A percentile compares a stretch with the other conserved stretches of the same genome.
These are phyloP conservation scores for Erodium texanum DNA, from an alignment of 441 rosid species.

Conservation along the genomic window DNA sequence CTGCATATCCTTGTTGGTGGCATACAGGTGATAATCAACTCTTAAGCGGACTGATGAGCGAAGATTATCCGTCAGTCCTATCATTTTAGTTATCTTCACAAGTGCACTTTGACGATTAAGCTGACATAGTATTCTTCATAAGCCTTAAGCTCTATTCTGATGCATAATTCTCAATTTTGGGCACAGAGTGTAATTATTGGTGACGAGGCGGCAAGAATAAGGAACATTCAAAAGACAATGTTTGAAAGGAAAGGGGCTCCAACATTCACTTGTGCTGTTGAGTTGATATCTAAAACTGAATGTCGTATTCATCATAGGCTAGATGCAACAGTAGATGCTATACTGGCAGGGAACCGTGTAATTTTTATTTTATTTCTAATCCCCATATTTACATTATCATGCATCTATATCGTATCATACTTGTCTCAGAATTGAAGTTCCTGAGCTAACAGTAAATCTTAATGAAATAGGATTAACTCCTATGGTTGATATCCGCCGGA, in stretches of 20 bases:
- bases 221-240: conserved; percentile 92
- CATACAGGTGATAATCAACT: conserved; percentile 51
- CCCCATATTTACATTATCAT: background rate
- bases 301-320: conserved; percentile 75
- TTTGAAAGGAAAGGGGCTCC: conserved; percentile 93
- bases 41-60: too few species aligned
- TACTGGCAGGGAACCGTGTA: conserved; percentile 51
- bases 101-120: conserved; percentile 2
- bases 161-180: conserved; percentile 17
- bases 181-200: conserved; percentile 92
- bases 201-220: conserved; percentile 80
- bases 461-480: conserved; percentile 55
- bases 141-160: background rate
- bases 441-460: background rate
- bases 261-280: conserved; percentile 79
- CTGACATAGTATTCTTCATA: background rate
- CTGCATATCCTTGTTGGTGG: conserved; percentile 85
- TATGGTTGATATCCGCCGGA: conserved; percentile 61
- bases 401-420: too few species aligned
- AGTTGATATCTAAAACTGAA: conserved; percentile 72
- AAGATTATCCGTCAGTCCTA: conserved; percentile 4
- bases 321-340: conserved; percentile 85
- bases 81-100: background rate
- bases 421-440: background rate
- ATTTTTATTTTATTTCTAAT: conserved; percentile 3